Evolutionary conservation across 1,284 basidiomycete species (phyloP).

Genomic region (Sporisorium sorghi): DNA sequence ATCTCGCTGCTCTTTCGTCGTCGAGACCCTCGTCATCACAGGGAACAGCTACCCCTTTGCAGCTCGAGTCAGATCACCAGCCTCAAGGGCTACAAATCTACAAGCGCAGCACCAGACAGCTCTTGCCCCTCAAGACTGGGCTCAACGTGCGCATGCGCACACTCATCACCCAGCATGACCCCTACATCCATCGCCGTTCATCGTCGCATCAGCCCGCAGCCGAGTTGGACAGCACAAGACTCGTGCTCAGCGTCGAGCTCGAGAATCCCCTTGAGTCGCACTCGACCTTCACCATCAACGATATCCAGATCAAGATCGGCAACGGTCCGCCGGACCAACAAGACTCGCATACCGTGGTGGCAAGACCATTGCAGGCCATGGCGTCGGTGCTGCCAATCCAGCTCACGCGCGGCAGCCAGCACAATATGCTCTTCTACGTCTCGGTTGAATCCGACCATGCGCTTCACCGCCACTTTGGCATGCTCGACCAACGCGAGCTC

Average conservation of each 20-base stretch:
- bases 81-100: constrained; percentile 27
- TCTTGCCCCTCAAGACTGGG: constrained; percentile 40
- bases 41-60: not conserved
- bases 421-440: constrained; percentile 48
- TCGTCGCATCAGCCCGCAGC: constrained; percentile 1
- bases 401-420: constrained; percentile 36
- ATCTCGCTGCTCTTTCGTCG: constrained; percentile 26
- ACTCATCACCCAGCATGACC: constrained; percentile 30
- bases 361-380: constrained; percentile 19
- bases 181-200: constrained; percentile 11
- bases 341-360: constrained; percentile 9
- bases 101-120: constrained; percentile 42
- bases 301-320: constrained; percentile 35
- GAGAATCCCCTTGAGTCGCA: constrained; percentile 42
- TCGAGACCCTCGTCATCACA: constrained; percentile 3
- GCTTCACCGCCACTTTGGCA: not conserved
- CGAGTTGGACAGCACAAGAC: constrained; percentile 20
- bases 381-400: constrained; percentile 22
- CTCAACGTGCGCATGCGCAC: constrained; percentile 57
- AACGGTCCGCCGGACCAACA: not conserved
- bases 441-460: constrained; percentile 13
- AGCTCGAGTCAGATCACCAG: not conserved
- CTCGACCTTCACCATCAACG: constrained; percentile 26
- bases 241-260: constrained; percentile 55
- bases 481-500: not conserved